phyloP scores from a whole-genome alignment of 805 yeast species.

The Yamadazyma olivae region DNA sequence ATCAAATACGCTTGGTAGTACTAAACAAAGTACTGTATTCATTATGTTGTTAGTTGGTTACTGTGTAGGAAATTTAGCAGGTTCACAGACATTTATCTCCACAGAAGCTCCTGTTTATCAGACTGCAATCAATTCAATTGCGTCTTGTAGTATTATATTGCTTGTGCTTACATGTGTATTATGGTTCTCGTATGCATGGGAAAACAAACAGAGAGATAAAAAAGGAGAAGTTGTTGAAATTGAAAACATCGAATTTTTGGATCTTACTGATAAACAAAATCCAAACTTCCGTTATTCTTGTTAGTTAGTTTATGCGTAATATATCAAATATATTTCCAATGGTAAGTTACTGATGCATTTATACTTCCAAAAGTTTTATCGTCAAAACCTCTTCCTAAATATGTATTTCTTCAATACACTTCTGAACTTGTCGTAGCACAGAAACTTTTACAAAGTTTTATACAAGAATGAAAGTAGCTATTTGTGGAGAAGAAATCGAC shows the following conservation, averaged over 20 bases:
- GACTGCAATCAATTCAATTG: conserved; percentile 41
- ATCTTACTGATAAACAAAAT: conserved; percentile 54
- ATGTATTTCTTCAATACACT: neutral
- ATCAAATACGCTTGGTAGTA: conserved; percentile 53
- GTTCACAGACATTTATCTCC: conserved; percentile 49
- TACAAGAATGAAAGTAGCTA: too few species aligned
- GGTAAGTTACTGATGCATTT: too few species aligned
- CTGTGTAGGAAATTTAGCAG: conserved; percentile 53
- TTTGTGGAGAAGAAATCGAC: too few species aligned
- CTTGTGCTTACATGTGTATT: conserved; percentile 22
- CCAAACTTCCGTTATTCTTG: conserved; percentile 47
- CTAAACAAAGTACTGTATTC: conserved; percentile 50
- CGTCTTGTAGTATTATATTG: conserved; percentile 27
- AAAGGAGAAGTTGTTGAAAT: conserved; percentile 16
- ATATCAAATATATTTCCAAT: too few species aligned
- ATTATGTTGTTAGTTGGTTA: conserved; percentile 46
- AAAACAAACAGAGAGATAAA: conserved; percentile 38
- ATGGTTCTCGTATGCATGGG: conserved; percentile 24
- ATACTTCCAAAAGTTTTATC: neutral
- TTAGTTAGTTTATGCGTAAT: conserved; percentile 2
- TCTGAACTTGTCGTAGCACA: too few species aligned
- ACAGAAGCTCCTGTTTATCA: conserved; percentile 43
- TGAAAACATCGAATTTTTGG: conserved; percentile 47
- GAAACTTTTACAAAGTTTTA: too few species aligned
- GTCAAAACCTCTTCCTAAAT: neutral